phyloP scores from a whole-genome alignment of 2,329 filamentous ascomycete species.

The Leptographium wingfieldii region DNA sequence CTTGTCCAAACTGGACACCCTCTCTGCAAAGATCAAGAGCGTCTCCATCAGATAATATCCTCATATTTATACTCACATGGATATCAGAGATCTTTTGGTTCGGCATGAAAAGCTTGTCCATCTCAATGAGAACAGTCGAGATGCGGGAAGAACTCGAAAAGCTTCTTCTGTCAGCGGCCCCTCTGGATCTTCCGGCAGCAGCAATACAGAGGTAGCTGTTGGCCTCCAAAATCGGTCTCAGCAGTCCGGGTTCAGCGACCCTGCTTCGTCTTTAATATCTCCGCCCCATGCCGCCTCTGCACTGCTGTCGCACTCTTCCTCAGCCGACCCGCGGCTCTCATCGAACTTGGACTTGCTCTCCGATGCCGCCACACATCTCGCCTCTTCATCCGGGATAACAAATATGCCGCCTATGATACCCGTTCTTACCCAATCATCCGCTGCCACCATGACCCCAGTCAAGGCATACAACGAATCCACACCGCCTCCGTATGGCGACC shows the following conservation, averaged over 20 bases:
- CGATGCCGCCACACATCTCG: slow-evolving; percentile 41
- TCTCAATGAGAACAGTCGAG: slow-evolving; percentile 46
- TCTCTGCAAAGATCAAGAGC: neutral
- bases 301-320: slow-evolving; percentile 18
- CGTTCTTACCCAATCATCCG: slow-evolving; percentile 28
- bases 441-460: slow-evolving; percentile 26
- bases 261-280: neutral
- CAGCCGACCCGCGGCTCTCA: slow-evolving; percentile 33
- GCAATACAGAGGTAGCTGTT: slow-evolving; percentile 28
- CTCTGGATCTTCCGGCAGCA: slow-evolving; percentile 30
- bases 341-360: slow-evolving; percentile 45
- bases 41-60: neutral
- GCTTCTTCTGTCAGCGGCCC: slow-evolving; percentile 34
- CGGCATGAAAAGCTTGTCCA: slow-evolving; percentile 54
- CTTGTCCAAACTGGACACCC: neutral
- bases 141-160: slow-evolving; percentile 37
- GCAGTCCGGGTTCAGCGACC: slow-evolving; percentile 16
- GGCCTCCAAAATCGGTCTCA: slow-evolving; percentile 24
- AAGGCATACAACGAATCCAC: slow-evolving; percentile 38
- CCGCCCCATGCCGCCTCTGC: neutral
- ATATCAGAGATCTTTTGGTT: slow-evolving; percentile 51
- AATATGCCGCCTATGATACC: slow-evolving; percentile 38
- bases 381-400: slow-evolving; percentile 40
- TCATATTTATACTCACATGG: slow-evolving; percentile 40
- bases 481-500: slow-evolving; percentile 29